These are phyloP conservation scores for Astrothelium subdiscretum DNA, from an alignment of 495 filamentous ascomycete species.

Conservation along the genomic window DNA sequence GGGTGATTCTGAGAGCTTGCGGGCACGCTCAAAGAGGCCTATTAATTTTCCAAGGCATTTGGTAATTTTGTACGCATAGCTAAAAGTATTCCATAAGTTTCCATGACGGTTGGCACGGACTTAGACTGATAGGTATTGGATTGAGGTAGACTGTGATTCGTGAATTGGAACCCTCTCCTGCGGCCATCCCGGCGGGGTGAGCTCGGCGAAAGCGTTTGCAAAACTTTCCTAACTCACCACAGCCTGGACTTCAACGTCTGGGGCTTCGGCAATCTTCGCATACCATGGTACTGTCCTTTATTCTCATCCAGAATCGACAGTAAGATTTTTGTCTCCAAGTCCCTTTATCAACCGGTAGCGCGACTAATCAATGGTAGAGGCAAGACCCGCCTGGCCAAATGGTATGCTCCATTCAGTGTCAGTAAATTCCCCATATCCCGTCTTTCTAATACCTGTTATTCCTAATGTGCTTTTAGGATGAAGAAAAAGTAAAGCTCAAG, in stretches of 20 bases:
- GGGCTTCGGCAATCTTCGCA: too few relatives aligned
- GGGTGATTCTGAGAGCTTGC: not conserved
- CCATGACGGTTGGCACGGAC: too few relatives aligned
- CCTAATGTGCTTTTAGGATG: constrained; percentile 42
- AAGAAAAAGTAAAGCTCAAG: constrained; percentile 92
- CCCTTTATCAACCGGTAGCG: not conserved
- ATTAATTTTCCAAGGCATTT: too few relatives aligned
- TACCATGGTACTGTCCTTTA: constrained; percentile 86
- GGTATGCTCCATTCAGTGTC: constrained; percentile 91
- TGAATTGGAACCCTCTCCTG: too few relatives aligned
- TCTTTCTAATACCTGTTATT: not conserved
- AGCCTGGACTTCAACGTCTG: too few relatives aligned
- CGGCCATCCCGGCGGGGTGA: not conserved
- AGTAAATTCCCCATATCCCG: constrained; percentile 16
- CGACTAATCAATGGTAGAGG: constrained; percentile 47
- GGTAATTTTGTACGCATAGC: too few relatives aligned
- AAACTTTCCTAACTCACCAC: too few relatives aligned
- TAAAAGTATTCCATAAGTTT: too few relatives aligned
- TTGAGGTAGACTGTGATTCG: too few relatives aligned
- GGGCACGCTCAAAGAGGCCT: not conserved
- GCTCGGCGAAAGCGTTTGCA: not conserved
- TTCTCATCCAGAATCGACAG: constrained; percentile 95
- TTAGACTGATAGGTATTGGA: too few relatives aligned
- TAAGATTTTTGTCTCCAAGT: constrained; percentile 25
- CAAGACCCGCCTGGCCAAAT: constrained; percentile 96